Percentiles rank a stretch among this genome's conserved stretches.
Evolutionary conservation across 2,329 filamentous ascomycete genomes (phyloP).

Genomic region (Arthrobotrys megalospora): DNA sequence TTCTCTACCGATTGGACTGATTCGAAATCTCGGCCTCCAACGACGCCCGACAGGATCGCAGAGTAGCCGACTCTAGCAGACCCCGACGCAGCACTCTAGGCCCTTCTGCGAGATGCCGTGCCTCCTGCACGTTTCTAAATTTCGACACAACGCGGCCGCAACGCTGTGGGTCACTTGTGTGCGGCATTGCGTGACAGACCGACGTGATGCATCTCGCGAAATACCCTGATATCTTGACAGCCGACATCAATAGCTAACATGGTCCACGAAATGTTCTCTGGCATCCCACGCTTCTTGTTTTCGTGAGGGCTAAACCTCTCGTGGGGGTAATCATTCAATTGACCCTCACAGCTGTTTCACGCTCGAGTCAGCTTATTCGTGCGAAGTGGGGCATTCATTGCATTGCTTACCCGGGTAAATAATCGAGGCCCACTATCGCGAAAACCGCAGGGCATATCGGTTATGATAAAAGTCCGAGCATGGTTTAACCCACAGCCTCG

Average conservation of each 20-base stretch:
- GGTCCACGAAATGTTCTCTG: constrained; percentile 35
- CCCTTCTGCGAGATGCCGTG: constrained; percentile 48
- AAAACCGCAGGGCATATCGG: constrained; percentile 34
- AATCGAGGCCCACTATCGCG: constrained; percentile 33
- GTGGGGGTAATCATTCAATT: constrained; percentile 34
- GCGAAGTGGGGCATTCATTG: constrained; percentile 26
- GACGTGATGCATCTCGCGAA: neutral
- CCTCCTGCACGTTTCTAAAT: constrained; percentile 18
- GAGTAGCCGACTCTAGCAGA: constrained; percentile 6
- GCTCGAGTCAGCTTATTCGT: constrained; percentile 48
- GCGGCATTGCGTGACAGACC: constrained; percentile 32
- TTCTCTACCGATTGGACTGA: constrained; percentile 23
- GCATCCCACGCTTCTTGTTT: constrained; percentile 10
- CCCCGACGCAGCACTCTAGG: constrained; percentile 25
- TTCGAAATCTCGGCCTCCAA: constrained; percentile 26
- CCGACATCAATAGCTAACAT: constrained; percentile 28
- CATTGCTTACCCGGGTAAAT: constrained; percentile 49
- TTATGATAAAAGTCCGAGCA: constrained; percentile 27
- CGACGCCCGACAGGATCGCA: constrained; percentile 16
- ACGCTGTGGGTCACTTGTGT: constrained; percentile 11
- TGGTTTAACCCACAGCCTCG: constrained; percentile 53
- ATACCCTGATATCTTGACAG: constrained; percentile 19
- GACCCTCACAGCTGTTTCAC: neutral
- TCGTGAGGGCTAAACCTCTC: constrained; percentile 3
- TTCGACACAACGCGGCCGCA: constrained; percentile 26